A percentile compares a stretch with the other conserved stretches of the same genome.
phyloP scores from a whole-genome alignment of 2,329 filamentous ascomycete genomes.

The Tolypocladium guangdongense region DNA sequence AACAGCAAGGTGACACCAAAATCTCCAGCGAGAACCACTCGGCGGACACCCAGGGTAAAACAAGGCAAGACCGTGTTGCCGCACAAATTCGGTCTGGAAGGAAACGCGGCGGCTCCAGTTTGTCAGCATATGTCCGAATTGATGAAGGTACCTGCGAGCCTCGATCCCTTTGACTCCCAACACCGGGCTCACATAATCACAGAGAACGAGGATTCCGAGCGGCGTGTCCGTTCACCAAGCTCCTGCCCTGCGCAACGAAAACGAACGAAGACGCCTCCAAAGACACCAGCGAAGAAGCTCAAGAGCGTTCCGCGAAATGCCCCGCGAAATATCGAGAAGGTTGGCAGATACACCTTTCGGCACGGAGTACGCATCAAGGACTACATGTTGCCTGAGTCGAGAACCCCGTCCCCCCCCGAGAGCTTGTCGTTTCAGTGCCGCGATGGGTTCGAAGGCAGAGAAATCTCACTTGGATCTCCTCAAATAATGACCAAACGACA shows the following conservation, averaged over 20 bases:
- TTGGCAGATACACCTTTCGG: constrained; percentile 15
- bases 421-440: constrained; percentile 16
- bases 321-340: constrained; percentile 12
- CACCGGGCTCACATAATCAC: not conserved
- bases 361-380: constrained; percentile 19
- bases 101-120: not conserved
- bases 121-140: fast-evolving
- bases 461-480: constrained; percentile 8
- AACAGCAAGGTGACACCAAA: not conserved
- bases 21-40: too few relatives aligned
- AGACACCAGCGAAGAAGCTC: constrained; percentile 4
- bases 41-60: not conserved
- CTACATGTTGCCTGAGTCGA: constrained; percentile 11
- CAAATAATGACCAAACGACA: constrained; percentile 5
- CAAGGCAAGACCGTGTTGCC: not conserved
- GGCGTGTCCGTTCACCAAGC: not conserved
- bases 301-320: constrained; percentile 15
- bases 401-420: not conserved
- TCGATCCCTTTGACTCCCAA: not conserved
- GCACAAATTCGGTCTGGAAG: not conserved
- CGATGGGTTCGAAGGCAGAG: constrained; percentile 17
- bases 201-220: not conserved
- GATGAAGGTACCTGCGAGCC: not conserved
- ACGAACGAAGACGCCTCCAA: not conserved
- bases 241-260: not conserved